A percentile compares a stretch with the other conserved stretches of the same genome.
Evolutionary conservation across 768 basidiomycete genomes (phyloP).

Genomic region (Boletus barrowsii): DNA sequence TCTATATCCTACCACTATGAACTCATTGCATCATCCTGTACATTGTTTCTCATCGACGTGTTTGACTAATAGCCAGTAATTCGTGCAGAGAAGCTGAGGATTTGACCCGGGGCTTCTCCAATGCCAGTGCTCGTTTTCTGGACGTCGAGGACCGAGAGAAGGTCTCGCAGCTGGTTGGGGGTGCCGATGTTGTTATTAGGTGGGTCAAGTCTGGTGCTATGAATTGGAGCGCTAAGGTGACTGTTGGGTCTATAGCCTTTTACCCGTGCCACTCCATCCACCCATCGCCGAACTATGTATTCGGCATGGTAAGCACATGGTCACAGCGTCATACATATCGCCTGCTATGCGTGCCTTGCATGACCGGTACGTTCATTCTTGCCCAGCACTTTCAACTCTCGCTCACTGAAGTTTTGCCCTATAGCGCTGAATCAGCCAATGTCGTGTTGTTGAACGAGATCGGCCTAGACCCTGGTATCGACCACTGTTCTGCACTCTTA

Average conservation of each 20-base stretch:
- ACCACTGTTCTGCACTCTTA: slow-evolving; percentile 82
- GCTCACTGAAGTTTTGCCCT: background rate
- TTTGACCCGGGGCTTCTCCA: slow-evolving; percentile 41
- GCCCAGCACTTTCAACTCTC: background rate
- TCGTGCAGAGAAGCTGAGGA: slow-evolving; percentile 52
- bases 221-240: background rate
- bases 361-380: slow-evolving; percentile 44
- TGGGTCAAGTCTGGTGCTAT: slow-evolving; percentile 29
- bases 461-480: slow-evolving; percentile 85
- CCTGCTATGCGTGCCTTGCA: slow-evolving; percentile 69
- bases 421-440: slow-evolving; percentile 57
- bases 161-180: slow-evolving; percentile 51
- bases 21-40: slow-evolving; percentile 17
- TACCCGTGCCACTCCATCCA: slow-evolving; percentile 76
- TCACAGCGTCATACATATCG: slow-evolving; percentile 91
- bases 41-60: slow-evolving; percentile 4
- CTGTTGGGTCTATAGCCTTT: slow-evolving; percentile 46
- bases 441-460: slow-evolving; percentile 87
- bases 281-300: slow-evolving; percentile 74
- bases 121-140: slow-evolving; percentile 54
- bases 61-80: slow-evolving; percentile 62
- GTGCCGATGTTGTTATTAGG: slow-evolving; percentile 85
- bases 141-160: slow-evolving; percentile 52
- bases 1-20: slow-evolving; percentile 4
- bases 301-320: slow-evolving; percentile 62